These are phyloP conservation scores for Urostyla sp. DNA, from an alignment of 73 alveolate genomes.

Conservation along the genomic window DNA sequence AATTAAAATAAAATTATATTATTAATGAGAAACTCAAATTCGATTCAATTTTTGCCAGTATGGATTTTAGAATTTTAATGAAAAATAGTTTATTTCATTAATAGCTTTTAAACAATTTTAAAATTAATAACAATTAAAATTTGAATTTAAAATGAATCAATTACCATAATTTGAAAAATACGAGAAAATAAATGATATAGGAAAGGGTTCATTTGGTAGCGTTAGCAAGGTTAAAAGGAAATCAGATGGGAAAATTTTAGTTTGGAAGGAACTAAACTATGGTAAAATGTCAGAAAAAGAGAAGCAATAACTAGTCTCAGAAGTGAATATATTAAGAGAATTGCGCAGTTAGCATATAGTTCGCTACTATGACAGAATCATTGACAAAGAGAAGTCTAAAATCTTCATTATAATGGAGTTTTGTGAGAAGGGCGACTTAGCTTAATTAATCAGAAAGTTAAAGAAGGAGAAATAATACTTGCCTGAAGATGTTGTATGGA, in stretches of 20 bases:
- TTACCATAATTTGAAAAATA: too few species aligned
- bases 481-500: conserved; percentile 75
- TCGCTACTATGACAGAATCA: conserved; percentile 81
- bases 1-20: background rate
- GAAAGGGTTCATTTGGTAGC: conserved; percentile 92
- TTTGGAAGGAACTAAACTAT: conserved; percentile 93
- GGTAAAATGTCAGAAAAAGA: conserved; percentile 92
- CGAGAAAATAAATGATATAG: conserved; percentile 79
- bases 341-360: conserved; percentile 79
- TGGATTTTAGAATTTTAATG: too few species aligned
- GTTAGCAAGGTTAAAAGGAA: conserved; percentile 84
- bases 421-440: conserved; percentile 87
- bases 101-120: too few species aligned
- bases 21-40: conserved; percentile 29
- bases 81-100: too few species aligned
- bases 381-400: conserved; percentile 68
- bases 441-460: conserved; percentile 61
- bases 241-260: conserved; percentile 80
- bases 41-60: conserved; percentile 27
- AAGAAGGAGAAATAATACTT: conserved; percentile 59
- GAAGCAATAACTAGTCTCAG: conserved; percentile 90
- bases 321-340: conserved; percentile 82
- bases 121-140: too few species aligned
- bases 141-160: conserved; percentile 35
- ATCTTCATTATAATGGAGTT: conserved; percentile 78